These are phyloP conservation scores for Schizophyllum amplum DNA, from an alignment of 1,284 basidiomycete genomes.

Conservation along the genomic window DNA sequence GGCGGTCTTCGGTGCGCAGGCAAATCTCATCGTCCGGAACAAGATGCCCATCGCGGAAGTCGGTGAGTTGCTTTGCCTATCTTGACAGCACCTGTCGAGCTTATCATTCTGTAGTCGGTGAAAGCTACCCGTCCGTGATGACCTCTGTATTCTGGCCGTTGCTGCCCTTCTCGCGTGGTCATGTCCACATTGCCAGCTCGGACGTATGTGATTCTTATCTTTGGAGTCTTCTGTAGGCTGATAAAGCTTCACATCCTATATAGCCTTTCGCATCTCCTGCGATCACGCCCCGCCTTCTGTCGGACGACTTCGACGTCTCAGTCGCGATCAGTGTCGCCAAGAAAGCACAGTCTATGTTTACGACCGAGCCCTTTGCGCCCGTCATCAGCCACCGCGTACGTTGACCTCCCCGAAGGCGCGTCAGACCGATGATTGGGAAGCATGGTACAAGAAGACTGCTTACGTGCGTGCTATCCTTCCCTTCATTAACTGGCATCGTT, in stretches of 20 bases:
- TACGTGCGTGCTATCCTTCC: conserved; percentile 4
- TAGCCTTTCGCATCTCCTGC: conserved; percentile 13
- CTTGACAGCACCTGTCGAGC: not conserved
- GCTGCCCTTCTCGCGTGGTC: conserved; percentile 15
- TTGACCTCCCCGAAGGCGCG: conserved; percentile 10
- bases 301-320: conserved; percentile 13
- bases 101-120: conserved; percentile 9
- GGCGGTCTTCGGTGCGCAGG: not conserved
- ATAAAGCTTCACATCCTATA: too few species aligned
- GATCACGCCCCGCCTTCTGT: conserved; percentile 14
- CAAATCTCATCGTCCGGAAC: not conserved
- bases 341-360: conserved; percentile 11
- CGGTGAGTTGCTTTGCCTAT: not conserved
- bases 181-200: conserved; percentile 16
- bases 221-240: not conserved
- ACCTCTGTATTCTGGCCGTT: conserved; percentile 12
- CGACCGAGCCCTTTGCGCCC: conserved; percentile 9
- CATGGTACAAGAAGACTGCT: conserved; percentile 11
- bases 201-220: conserved; percentile 5
- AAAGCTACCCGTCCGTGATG: conserved; percentile 15
- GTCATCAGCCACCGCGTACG: conserved; percentile 12
- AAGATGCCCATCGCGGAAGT: not conserved
- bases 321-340: conserved; percentile 8
- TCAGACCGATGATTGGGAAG: conserved; percentile 15
- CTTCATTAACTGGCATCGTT: not conserved